Percentiles rank a stretch among this genome's conserved stretches.
phyloP scores from a whole-genome alignment of 2,329 filamentous ascomycete species.

The Apiospora aurea region DNA sequence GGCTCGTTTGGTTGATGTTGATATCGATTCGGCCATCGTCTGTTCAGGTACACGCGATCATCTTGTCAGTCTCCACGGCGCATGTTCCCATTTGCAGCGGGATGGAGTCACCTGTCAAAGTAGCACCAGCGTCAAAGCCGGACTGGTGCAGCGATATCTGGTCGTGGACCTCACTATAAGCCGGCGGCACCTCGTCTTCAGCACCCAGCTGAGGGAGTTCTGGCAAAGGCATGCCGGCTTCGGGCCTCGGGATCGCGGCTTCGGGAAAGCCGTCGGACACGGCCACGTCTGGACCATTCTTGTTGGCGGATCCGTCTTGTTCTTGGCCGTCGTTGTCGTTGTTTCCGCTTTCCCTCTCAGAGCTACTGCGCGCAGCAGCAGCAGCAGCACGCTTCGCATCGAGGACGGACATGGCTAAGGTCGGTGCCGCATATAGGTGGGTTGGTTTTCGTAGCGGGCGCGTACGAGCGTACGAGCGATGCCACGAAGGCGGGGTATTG shows the following conservation, averaged over 20 bases:
- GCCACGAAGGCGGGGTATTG: slow-evolving; percentile 7
- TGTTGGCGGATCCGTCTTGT: not conserved
- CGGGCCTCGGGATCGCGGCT: slow-evolving; percentile 12
- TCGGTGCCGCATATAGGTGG: not conserved
- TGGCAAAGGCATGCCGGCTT: slow-evolving; percentile 18
- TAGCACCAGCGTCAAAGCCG: slow-evolving; percentile 68
- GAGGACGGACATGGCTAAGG: slow-evolving; percentile 24
- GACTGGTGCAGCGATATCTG: slow-evolving; percentile 66
- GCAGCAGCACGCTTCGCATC: slow-evolving; percentile 23
- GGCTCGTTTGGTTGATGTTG: slow-evolving; percentile 75
- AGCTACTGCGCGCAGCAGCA: slow-evolving; percentile 22
- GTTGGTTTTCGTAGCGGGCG: not conserved
- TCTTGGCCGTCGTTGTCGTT: not conserved
- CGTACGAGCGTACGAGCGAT: not conserved
- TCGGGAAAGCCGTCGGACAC: slow-evolving; percentile 25
- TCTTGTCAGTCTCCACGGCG: slow-evolving; percentile 25
- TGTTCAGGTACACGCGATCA: slow-evolving; percentile 38
- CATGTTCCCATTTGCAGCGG: not conserved
- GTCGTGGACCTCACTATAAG: slow-evolving; percentile 65
- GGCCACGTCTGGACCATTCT: not conserved
- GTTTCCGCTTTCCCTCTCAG: slow-evolving; percentile 8
- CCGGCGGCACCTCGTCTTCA: slow-evolving; percentile 56
- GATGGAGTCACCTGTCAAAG: slow-evolving; percentile 56
- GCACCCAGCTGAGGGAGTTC: slow-evolving; percentile 48
- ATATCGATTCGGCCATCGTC: slow-evolving; percentile 83